Conservation (phyloP, 2,329 filamentous ascomycete genomes). For the Penicillium sp. region DNA sequence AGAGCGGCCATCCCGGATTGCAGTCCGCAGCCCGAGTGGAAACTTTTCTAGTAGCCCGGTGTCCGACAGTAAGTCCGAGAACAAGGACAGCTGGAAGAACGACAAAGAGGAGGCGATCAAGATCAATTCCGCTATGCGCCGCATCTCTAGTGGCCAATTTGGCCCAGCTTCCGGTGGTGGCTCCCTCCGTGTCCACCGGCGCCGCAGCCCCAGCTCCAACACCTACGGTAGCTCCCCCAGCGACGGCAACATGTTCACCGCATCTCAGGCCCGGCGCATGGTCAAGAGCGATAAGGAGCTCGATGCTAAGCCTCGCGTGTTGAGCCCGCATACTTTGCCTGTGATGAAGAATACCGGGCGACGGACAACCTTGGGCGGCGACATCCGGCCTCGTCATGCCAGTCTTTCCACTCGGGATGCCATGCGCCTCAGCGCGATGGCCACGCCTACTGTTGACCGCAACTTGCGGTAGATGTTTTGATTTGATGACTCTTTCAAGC, state of each 20-base stretch:
- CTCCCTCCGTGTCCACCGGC: slow-evolving; percentile 48
- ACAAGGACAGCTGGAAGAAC: slow-evolving; percentile 47
- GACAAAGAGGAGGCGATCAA: slow-evolving; percentile 53
- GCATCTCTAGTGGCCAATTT: slow-evolving; percentile 49
- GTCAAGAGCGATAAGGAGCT: slow-evolving; percentile 60
- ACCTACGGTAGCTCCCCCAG: slow-evolving; percentile 54
- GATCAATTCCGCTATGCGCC: slow-evolving; percentile 58
- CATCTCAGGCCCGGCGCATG: slow-evolving; percentile 65
- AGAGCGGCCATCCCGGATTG: slow-evolving; percentile 39
- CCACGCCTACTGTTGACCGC: slow-evolving; percentile 34
- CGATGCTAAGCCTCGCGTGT: slow-evolving; percentile 55
- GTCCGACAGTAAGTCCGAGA: slow-evolving; percentile 50
- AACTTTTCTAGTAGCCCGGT: slow-evolving; percentile 34
- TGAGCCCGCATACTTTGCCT: slow-evolving; percentile 61
- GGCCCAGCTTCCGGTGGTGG: slow-evolving; percentile 40
- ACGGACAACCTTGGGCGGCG: slow-evolving; percentile 43
- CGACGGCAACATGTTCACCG: slow-evolving; percentile 62
- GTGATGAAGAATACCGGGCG: slow-evolving; percentile 55
- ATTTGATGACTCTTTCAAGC: background rate
- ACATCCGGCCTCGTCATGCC: slow-evolving; percentile 40
- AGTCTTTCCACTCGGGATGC: slow-evolving; percentile 40
- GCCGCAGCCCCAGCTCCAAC: slow-evolving; percentile 55
- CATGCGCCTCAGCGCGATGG: slow-evolving; percentile 39
- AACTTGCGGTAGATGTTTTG: slow-evolving; percentile 19
- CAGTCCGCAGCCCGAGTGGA: slow-evolving; percentile 41